These are phyloP conservation scores for Podila horticola DNA, from an alignment of 192 early-diverging fungal genomes.

Conservation along the genomic window DNA sequence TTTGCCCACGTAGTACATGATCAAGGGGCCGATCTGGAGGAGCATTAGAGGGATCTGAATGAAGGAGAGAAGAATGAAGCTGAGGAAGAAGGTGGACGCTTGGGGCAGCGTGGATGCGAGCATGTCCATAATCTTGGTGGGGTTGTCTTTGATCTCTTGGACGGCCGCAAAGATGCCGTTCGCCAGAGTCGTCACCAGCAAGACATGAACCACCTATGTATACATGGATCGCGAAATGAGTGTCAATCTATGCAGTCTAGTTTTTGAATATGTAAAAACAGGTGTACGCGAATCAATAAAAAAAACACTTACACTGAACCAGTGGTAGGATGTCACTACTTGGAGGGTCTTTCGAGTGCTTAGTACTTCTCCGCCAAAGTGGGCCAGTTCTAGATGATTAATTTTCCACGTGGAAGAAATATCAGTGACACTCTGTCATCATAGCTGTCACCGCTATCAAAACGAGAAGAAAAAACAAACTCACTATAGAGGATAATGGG, in stretches of 20 bases:
- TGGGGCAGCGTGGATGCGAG: constrained; percentile 73
- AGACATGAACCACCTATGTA: constrained; percentile 74
- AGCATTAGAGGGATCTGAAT: constrained; percentile 70
- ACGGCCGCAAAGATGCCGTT: constrained; percentile 69
- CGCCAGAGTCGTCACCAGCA: constrained; percentile 78
- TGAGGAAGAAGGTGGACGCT: constrained; percentile 82
- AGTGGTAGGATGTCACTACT: constrained; percentile 37
- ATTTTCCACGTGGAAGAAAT: not conserved
- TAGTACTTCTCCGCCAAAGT: constrained; percentile 26
- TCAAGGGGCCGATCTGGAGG: constrained; percentile 70
- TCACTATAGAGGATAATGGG: constrained; percentile 72
- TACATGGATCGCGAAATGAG: not conserved
- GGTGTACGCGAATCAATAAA: not conserved
- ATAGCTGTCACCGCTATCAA: too few relatives aligned
- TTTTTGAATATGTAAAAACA: not conserved
- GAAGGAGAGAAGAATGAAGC: constrained; percentile 79
- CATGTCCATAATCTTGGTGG: constrained; percentile 57
- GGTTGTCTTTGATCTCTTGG: constrained; percentile 63
- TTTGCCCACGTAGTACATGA: constrained; percentile 62
- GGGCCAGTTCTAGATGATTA: constrained; percentile 54
- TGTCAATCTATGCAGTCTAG: not conserved
- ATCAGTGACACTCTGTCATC: too few relatives aligned
- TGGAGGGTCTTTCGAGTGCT: constrained; percentile 16
- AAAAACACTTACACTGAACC: constrained; percentile 62
- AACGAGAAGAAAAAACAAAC: too few relatives aligned